Percentiles rank a stretch among this genome's conserved stretches.
Conservation (phyloP, 768 basidiomycete species). For the Serendipita sp. region DNA sequence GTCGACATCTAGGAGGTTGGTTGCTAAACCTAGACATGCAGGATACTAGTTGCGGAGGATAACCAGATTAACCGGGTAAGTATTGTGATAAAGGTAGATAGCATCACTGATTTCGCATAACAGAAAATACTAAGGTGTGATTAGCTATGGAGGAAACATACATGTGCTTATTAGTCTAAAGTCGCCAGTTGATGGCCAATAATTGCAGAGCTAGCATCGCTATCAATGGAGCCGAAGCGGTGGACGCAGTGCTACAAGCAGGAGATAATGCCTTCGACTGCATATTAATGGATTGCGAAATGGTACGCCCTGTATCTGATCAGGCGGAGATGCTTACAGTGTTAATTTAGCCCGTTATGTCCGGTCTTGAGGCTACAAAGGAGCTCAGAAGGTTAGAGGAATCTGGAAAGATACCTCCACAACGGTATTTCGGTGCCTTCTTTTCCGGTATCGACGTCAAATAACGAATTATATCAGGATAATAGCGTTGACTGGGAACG, state of each 20-base stretch:
- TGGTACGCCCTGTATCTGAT: slow-evolving; percentile 14
- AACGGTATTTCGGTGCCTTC: slow-evolving; percentile 14
- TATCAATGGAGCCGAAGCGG: slow-evolving; percentile 15
- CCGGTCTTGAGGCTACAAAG: not conserved
- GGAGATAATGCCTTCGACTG: slow-evolving; percentile 1
- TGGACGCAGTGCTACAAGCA: slow-evolving; percentile 10
- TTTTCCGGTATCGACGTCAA: slow-evolving; percentile 11
- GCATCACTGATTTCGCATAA: too few species aligned
- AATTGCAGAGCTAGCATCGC: slow-evolving; percentile 14
- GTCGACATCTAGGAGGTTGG: not conserved
- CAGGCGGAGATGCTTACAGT: not conserved
- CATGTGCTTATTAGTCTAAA: not conserved
- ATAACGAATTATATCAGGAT: slow-evolving; percentile 11
- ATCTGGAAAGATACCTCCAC: slow-evolving; percentile 13
- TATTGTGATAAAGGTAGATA: not conserved
- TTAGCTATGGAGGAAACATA: too few species aligned
- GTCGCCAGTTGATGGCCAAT: slow-evolving; percentile 17
- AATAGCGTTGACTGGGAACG: slow-evolving; percentile 18
- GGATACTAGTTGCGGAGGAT: slow-evolving; percentile 17
- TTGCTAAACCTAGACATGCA: not conserved
- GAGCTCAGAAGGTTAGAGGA: not conserved
- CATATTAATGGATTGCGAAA: slow-evolving; percentile 17
- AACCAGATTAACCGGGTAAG: slow-evolving; percentile 17
- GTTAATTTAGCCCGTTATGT: slow-evolving; percentile 2
- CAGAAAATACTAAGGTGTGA: too few species aligned